phyloP scores from a whole-genome alignment of 2,329 filamentous ascomycete genomes.

The Colletotrichum scovillei region DNA sequence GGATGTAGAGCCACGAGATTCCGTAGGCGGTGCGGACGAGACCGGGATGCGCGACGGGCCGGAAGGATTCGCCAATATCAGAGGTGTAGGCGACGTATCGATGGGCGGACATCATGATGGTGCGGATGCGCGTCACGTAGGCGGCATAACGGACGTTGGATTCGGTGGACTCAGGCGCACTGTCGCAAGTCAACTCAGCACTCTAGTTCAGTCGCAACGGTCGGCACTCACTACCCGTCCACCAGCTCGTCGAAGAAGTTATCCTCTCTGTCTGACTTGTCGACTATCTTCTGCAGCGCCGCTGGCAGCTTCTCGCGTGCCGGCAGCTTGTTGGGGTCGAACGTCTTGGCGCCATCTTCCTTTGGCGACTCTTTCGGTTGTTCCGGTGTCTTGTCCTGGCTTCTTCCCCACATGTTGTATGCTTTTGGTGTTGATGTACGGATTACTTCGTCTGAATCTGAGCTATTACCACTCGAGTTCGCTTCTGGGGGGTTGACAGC shows the following conservation, averaged over 20 bases:
- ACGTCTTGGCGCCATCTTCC: constrained; percentile 42
- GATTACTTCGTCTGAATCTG: constrained; percentile 31
- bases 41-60: constrained; percentile 88
- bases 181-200: constrained; percentile 47
- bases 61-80: constrained; percentile 96
- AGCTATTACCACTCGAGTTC: background rate
- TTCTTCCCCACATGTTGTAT: constrained; percentile 53
- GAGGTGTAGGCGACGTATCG: constrained; percentile 97
- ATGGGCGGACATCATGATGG: constrained; percentile 89
- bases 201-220: constrained; percentile 22
- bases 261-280: constrained; percentile 71
- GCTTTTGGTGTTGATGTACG: background rate
- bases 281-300: constrained; percentile 67
- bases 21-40: constrained; percentile 87
- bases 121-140: constrained; percentile 87
- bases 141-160: constrained; percentile 90
- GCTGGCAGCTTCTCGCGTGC: constrained; percentile 63
- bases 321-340: constrained; percentile 61
- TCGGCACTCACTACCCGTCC: constrained; percentile 77
- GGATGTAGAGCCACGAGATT: constrained; percentile 90
- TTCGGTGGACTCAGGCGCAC: constrained; percentile 83
- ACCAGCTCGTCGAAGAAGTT: constrained; percentile 82
- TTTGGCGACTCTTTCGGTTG: constrained; percentile 40
- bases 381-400: constrained; percentile 46
- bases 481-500: background rate